A percentile compares a stretch with the other conserved stretches of the same genome.
phyloP scores from a whole-genome alignment of 2,329 filamentous ascomycete species.

The Aspergillus pseudoterreus region DNA sequence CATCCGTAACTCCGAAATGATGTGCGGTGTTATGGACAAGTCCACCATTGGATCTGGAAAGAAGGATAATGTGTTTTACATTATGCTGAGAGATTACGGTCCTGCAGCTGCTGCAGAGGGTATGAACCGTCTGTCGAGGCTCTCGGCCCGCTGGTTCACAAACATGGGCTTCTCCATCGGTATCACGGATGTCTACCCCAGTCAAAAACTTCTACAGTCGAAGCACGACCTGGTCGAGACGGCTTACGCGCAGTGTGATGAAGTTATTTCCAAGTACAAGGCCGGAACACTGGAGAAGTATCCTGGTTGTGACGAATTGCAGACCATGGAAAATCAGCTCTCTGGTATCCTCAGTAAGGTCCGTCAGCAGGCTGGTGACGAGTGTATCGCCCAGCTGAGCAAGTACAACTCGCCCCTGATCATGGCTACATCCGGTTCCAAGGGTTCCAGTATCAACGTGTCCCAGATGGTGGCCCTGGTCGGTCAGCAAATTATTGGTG shows the following conservation, averaged over 20 bases:
- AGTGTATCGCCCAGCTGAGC: constrained; percentile 86
- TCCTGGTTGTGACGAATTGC: constrained; percentile 83
- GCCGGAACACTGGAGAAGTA: constrained; percentile 78
- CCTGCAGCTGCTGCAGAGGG: constrained; percentile 81
- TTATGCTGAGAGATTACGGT: constrained; percentile 92
- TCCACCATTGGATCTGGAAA: constrained; percentile 94
- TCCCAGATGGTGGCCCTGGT: constrained; percentile 98
- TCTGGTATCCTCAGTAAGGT: constrained; percentile 91
- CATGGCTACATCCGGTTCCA: constrained; percentile 97
- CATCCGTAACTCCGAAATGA: constrained; percentile 91
- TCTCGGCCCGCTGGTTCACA: constrained; percentile 82
- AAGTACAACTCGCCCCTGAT: constrained; percentile 88
- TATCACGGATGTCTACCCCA: constrained; percentile 89
- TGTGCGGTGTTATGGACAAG: constrained; percentile 98
- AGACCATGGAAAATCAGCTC: constrained; percentile 85
- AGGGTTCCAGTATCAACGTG: constrained; percentile 96
- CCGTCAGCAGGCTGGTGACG: constrained; percentile 82
- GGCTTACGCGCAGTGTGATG: constrained; percentile 77
- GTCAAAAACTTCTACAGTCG: constrained; percentile 62
- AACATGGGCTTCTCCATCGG: constrained; percentile 96
- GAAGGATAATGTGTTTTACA: constrained; percentile 96
- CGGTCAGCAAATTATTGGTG: constrained; percentile 95
- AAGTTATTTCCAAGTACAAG: constrained; percentile 78
- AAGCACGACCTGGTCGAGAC: constrained; percentile 73
- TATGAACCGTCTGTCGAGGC: constrained; percentile 90